Percentiles rank a stretch among this genome's conserved stretches.
Evolutionary conservation across 805 yeast genomes (phyloP).

Genomic region (Myxozyma sirexii): DNA sequence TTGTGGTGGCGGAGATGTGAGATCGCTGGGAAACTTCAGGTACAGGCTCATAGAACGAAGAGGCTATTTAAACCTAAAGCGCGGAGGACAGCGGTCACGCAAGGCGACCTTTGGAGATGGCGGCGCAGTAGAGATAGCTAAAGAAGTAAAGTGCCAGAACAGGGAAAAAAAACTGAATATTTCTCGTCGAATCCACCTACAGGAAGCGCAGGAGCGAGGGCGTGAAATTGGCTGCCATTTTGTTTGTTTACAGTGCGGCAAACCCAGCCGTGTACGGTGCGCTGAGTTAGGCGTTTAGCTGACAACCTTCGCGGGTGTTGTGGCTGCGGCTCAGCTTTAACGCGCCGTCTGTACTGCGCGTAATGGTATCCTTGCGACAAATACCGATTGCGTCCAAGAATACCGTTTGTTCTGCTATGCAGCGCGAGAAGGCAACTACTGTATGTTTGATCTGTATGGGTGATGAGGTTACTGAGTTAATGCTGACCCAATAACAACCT

Average conservation of each 20-base stretch:
- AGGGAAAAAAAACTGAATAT: too few species aligned
- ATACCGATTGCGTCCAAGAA: background rate
- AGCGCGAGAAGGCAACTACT: constrained; percentile 8
- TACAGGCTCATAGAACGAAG: too few species aligned
- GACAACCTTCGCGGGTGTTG: background rate
- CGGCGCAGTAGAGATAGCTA: too few species aligned
- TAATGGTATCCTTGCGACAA: too few species aligned
- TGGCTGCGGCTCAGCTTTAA: constrained; percentile 1
- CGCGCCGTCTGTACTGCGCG: background rate
- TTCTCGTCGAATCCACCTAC: background rate
- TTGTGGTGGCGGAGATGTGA: too few species aligned
- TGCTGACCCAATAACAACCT: background rate
- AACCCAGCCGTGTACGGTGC: background rate
- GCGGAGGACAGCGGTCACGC: too few species aligned
- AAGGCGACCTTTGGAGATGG: too few species aligned
- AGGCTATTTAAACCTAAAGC: too few species aligned
- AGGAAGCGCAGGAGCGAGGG: too few species aligned
- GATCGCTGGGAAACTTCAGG: too few species aligned
- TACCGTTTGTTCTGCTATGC: background rate
- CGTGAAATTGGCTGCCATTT: background rate
- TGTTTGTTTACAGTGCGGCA: constrained; percentile 5
- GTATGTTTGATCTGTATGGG: background rate
- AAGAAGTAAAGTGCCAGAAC: too few species aligned
- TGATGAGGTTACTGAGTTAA: background rate
- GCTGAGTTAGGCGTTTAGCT: background rate